Evolutionary conservation across 1,284 basidiomycete species (phyloP).

Genomic region (Ganoderma sinense): DNA sequence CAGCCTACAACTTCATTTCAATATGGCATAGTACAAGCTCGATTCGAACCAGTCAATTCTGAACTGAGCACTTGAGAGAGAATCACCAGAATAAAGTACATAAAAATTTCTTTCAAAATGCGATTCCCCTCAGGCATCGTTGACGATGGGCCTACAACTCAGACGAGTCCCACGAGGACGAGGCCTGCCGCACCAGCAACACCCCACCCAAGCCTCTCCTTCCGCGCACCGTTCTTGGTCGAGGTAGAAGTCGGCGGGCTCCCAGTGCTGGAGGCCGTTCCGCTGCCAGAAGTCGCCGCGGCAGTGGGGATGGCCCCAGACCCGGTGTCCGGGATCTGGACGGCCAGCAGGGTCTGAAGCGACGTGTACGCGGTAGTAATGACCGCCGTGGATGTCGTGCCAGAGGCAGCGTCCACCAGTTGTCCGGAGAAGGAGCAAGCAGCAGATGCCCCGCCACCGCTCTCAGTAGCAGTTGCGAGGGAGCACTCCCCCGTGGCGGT

Average conservation of each 20-base stretch:
- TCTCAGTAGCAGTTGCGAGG: neutral
- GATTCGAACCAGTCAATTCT: too few relatives aligned
- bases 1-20: too few relatives aligned
- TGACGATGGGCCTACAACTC: too few relatives aligned
- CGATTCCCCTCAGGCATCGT: too few relatives aligned
- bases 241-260: neutral
- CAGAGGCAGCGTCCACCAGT: too few relatives aligned
- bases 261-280: too few relatives aligned
- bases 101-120: too few relatives aligned
- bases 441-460: neutral
- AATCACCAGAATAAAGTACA: too few relatives aligned
- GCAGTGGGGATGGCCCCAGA: neutral
- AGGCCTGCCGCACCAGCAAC: neutral
- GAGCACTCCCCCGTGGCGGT: neutral
- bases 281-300: neutral
- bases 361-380: neutral
- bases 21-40: too few relatives aligned
- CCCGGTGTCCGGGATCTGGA: slow-evolving; percentile 1
- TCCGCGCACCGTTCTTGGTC: neutral
- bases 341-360: neutral
- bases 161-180: neutral
- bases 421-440: neutral
- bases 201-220: neutral
- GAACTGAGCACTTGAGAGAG: too few relatives aligned
- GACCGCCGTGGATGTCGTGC: too few relatives aligned